These are phyloP conservation scores for Chalaropsis thielavioides DNA, from an alignment of 2,329 filamentous ascomycete genomes.

Conservation along the genomic window DNA sequence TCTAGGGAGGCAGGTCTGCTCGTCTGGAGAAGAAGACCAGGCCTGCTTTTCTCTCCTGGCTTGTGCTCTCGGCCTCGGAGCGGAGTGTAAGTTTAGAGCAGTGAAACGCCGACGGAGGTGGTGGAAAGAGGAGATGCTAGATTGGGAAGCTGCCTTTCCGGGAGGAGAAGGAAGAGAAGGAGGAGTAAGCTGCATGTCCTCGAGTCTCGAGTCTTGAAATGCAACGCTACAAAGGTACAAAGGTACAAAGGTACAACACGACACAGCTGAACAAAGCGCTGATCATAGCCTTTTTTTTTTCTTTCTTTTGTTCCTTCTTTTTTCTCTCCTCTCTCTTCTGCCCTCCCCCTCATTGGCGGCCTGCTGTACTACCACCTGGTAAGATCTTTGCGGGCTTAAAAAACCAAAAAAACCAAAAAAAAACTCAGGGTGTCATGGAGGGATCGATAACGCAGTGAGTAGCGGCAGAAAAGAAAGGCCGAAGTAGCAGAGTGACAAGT, in stretches of 20 bases:
- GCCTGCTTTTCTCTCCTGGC: not conserved
- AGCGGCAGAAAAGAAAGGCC: not conserved
- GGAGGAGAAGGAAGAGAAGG: too few relatives aligned
- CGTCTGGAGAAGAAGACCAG: conserved; percentile 1
- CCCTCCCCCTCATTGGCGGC: not conserved
- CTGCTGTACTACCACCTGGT: not conserved
- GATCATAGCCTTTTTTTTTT: not conserved
- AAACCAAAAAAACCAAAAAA: not conserved
- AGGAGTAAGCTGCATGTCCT: not conserved
- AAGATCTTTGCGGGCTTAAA: not conserved
- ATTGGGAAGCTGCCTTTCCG: conserved; percentile 3
- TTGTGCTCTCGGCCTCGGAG: not conserved
- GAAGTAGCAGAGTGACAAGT: conserved; percentile 2
- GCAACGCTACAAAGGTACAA: not conserved
- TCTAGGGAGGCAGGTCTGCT: not conserved
- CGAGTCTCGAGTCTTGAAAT: not conserved
- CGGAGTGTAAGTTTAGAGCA: not conserved
- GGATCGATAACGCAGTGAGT: not conserved
- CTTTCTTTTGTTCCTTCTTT: not conserved
- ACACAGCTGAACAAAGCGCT: not conserved
- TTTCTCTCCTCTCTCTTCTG: not conserved
- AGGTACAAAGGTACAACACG: not conserved
- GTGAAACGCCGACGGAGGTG: not conserved
- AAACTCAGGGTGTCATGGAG: not conserved
- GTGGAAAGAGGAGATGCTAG: not conserved